Base-by-base conservation (phyloP, 1,284 basidiomycete genomes). In the Ustilago crameri region DNA sequence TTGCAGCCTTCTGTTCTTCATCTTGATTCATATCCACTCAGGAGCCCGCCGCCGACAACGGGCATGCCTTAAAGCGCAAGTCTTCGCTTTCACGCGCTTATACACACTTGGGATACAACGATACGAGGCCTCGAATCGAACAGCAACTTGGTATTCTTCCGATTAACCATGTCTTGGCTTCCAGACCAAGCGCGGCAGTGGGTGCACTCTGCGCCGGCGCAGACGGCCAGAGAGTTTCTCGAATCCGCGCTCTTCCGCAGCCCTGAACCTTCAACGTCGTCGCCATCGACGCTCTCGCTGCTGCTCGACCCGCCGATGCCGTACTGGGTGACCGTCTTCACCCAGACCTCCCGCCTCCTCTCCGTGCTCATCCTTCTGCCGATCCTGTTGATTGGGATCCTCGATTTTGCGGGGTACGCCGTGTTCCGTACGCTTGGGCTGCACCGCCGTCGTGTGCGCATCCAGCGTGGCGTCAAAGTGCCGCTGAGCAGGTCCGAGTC, bases 391-490 rank as follows among this genome's bases (percentile, higher is more conserved):
- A 55, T 78, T n/a, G 62, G 56, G 12, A 22, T 73, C 1, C 37
- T 75, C 17, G 78, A 80, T 52, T 78, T 80, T 59, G 78, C 78
- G 34, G 76, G 76, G 5, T 80, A 80, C 38, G 76, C 76, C 9
- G 75, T 80, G 9, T 75, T 80, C 43, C 60, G 78, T 32, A 78
- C 76, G 24, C 67, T 80, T 14, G 78, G 77, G 22, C 46, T 76
- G 22, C 75, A 72, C 35, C 62, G 78, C 20, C 57, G 65, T 10
- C 27, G 74, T 3, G 74, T 79, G 9, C 62, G 76, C 26, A 74
- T 79, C 43, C 66, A 69, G 47, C 58, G 59, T 0, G 62, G 62
- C 20, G 23, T 62, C 22, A 52, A 58, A 14, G 43, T 55, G 3
- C 51, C 62, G 3, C n/a, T 59, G 5, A 53, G 35, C 5, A 61